Conservation (phyloP, 2,329 filamentous ascomycete species). For the Talaromyces sp. region DNA sequence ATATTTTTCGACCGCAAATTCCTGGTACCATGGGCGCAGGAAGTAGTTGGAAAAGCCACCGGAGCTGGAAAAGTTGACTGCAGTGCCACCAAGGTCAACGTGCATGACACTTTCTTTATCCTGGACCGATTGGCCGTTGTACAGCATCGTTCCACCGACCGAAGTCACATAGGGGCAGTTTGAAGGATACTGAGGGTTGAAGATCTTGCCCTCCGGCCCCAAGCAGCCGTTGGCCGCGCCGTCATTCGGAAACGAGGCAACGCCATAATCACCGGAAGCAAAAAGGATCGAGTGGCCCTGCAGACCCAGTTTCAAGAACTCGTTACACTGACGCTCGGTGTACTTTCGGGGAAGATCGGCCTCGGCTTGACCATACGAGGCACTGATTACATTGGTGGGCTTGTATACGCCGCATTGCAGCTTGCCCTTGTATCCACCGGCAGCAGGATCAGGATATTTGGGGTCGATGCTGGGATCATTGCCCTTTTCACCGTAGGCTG, state of each 20-base stretch:
- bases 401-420: slow-evolving; percentile 46
- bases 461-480: slow-evolving; percentile 46
- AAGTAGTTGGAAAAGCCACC: slow-evolving; percentile 46
- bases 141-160: slow-evolving; percentile 37
- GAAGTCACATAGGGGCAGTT: slow-evolving; percentile 49
- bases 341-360: slow-evolving; percentile 49
- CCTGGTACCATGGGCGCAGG: slow-evolving; percentile 38
- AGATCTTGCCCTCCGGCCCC: slow-evolving; percentile 37
- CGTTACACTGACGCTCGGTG: slow-evolving; percentile 43
- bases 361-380: slow-evolving; percentile 54
- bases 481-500: slow-evolving; percentile 46
- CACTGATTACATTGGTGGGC: slow-evolving; percentile 52
- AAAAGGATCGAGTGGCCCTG: slow-evolving; percentile 26
- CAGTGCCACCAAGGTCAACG: slow-evolving; percentile 21
- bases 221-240: slow-evolving; percentile 31
- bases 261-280: slow-evolving; percentile 26
- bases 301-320: slow-evolving; percentile 47
- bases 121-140: slow-evolving; percentile 20
- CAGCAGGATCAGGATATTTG: slow-evolving; percentile 43
- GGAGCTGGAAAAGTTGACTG: slow-evolving; percentile 32
- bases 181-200: slow-evolving; percentile 45
- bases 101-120: slow-evolving; percentile 26
- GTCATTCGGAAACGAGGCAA: slow-evolving; percentile 32
- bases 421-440: slow-evolving; percentile 46
- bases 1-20: slow-evolving; percentile 35